phyloP scores from a whole-genome alignment of 768 basidiomycete species.

The Xerocomellus intermedius region DNA sequence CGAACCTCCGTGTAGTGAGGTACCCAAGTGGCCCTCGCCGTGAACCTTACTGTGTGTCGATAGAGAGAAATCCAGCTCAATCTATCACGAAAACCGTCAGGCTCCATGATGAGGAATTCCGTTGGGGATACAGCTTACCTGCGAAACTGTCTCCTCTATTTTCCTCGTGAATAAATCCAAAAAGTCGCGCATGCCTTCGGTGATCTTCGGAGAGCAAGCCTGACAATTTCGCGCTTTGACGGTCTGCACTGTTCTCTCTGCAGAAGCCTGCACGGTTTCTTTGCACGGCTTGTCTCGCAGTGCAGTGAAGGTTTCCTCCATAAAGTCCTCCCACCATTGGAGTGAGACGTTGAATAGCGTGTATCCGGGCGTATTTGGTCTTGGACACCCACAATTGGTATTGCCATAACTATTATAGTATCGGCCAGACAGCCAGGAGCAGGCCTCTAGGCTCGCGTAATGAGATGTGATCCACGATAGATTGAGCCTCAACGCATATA shows the following conservation, averaged over 20 bases:
- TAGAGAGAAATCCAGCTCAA: neutral
- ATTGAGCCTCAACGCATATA: neutral
- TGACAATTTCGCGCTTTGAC: neutral
- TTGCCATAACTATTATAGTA: neutral
- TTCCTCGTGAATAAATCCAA: constrained; percentile 3
- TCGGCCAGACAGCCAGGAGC: constrained; percentile 3
- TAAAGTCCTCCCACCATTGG: constrained; percentile 24
- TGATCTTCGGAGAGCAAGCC: neutral
- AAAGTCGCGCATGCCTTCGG: constrained; percentile 15
- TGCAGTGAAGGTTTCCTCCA: neutral
- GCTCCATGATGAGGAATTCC: too few relatives aligned
- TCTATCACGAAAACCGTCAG: constrained; percentile 1
- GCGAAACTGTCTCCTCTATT: constrained; percentile 11
- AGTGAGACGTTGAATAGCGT: neutral
- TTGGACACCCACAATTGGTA: neutral
- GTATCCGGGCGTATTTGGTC: neutral
- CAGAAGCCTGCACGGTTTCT: neutral
- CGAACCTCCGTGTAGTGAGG: neutral
- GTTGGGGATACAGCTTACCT: too few relatives aligned
- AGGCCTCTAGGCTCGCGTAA: neutral
- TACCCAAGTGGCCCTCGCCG: neutral
- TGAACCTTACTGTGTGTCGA: neutral
- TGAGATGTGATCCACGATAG: constrained; percentile 13
- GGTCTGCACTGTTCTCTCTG: neutral
- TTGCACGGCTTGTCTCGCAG: neutral